Evolutionary conservation across 116 monocot species (phyloP), one percentile per base, ranked within the genome.

Genomic region (Iris pallida): DNA sequence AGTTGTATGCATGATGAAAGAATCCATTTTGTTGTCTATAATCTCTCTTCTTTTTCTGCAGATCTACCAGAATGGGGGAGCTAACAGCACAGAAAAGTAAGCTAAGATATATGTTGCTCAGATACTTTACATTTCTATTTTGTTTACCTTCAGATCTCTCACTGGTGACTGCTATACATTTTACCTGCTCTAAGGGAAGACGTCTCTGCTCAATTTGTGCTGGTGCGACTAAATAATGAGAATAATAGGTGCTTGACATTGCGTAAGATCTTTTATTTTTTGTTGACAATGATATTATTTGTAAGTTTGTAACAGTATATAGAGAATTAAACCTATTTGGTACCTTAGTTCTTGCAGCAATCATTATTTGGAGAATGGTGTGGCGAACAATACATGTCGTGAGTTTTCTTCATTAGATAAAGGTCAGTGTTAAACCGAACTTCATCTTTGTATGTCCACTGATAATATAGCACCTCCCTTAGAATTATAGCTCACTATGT

Each of bases 131-230:
- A 7, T 30, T 30, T 30, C 30, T 30, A 55, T 52, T 3, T 59
- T 11, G 11, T 65, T 61, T 57, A 10, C 42, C 53, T 61, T 43
- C 59, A 40, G 57, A 44, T 63, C 54, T 41, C 16, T 42, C 40
- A 9, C 10, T 61, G 10, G 17, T 64, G 59, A 59, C 54, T 74
- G 18, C 53, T 15, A 55, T 61, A 8, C 44, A 48, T 51, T 45
- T 46, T 61, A 15, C 20, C 12, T 69, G 64, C 15, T 70, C 59
- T 16, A 80, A 95, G 95, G 45, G 82, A 88, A 55, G 71, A 78
- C 19, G 41, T 59, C 61, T 80, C 85, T 60, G 72, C 66, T 73
- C 80, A 86, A 41, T 75, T 91, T 69, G 48, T 88, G 45, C 43
- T 95, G 53, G 71, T 75, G 66, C 79, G 65, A 72, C 56, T 86